Base-by-base conservation (phyloP, 2,329 filamentous ascomycete genomes). In the Chrysoporthe cubensis region DNA sequence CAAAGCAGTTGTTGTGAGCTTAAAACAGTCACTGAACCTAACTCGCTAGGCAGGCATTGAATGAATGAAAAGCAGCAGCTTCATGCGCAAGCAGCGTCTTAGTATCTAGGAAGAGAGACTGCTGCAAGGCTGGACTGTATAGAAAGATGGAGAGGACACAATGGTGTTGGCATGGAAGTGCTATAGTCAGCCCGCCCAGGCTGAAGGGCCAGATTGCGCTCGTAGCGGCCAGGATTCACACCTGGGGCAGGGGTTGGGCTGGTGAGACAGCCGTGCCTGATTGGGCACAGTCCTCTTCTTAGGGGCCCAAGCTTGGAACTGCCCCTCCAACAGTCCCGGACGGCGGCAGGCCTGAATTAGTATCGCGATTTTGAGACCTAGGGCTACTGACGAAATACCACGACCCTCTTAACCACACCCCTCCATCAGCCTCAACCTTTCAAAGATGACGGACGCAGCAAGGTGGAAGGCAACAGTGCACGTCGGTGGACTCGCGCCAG, bases 401-500 rank as follows among this genome's bases (percentile, higher is more conserved):
- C 64, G 58, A 68, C 66, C 52, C 62, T 68, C 50, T 44, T 56
- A 37, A 37, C 32, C 40, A 60, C 65, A 64, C 54, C 66, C 18
- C 37, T 46, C 59, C 50, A 46, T 56, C 66, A 48, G 42, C 50
- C 50, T 34, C 54, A 44, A 34, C 54, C 58, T n/a, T 14, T 18
- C 43, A 42, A 50, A 66, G 68, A 97, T 97, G 92, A 90, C 93
- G 43, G 94, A 97, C 78, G 84, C 90, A 64, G 83, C 91, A 62
- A 90, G 95, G 71, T 90, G 95, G 80, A 97, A 97, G 80, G 89
- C 92, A 58, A 99, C 96, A 13, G 86, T 99, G 70, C 96, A 96
- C 77, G 92, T 99, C 63, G 94, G 94, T 71, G 95, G 95, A 43
- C 88, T 99, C 62, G 90, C 96, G 72, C 88, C 90, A 70, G 85